A percentile compares a stretch with the other conserved stretches of the same genome.
Evolutionary conservation across 352 stramenopile genomes (phyloP).

Genomic region (Globisporangium alternatum): DNA sequence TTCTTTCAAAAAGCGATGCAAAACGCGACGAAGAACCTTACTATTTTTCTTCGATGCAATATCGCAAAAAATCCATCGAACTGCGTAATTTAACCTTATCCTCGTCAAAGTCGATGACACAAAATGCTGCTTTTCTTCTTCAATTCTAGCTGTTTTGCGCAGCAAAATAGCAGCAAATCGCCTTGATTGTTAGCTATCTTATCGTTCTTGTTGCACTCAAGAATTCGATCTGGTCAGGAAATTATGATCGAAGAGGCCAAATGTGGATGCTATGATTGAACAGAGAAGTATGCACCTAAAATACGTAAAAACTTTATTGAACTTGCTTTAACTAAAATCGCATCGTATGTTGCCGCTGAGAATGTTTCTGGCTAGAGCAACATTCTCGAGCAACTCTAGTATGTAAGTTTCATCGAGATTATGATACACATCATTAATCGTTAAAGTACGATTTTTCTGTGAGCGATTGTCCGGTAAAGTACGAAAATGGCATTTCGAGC

Average conservation of each 20-base stretch:
- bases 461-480: not conserved
- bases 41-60: not conserved
- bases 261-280: not conserved
- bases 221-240: not conserved
- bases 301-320: too few species aligned
- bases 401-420: too few species aligned
- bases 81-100: not conserved
- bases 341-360: too few species aligned
- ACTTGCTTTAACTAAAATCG: too few species aligned
- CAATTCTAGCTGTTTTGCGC: not conserved
- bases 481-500: not conserved
- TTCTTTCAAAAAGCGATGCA: not conserved
- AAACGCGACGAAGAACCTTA: not conserved
- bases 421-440: not conserved
- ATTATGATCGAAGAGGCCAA: not conserved
- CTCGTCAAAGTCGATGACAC: not conserved
- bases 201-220: not conserved
- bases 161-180: not conserved
- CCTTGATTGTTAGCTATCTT: not conserved
- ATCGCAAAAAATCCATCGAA: not conserved
- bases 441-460: not conserved
- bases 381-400: too few species aligned
- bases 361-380: too few species aligned
- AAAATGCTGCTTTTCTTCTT: not conserved
- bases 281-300: not conserved